These are phyloP conservation scores for Rosa multiflora DNA, from an alignment of 306 rosid species.

Conservation along the genomic window DNA sequence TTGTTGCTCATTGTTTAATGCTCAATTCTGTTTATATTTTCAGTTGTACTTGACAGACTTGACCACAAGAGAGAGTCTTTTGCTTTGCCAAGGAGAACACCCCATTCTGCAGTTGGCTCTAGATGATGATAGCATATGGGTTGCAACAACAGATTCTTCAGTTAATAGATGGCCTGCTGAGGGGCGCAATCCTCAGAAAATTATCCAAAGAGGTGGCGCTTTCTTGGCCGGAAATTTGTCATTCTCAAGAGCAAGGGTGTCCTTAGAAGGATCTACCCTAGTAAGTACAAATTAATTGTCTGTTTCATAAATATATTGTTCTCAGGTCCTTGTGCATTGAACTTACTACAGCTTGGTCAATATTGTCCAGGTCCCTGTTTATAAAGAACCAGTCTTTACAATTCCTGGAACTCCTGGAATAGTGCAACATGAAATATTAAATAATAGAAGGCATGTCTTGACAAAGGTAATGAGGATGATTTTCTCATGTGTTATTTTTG, in stretches of 20 bases:
- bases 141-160: conserved; percentile 88
- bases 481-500: conserved; percentile 18
- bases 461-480: conserved; percentile 67
- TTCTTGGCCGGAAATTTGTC: conserved; percentile 96
- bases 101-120: conserved; percentile 83
- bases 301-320: conserved; percentile 3
- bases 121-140: conserved; percentile 85
- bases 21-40: conserved; percentile 45
- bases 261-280: conserved; percentile 86
- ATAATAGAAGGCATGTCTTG: conserved; percentile 91
- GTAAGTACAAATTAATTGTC: conserved; percentile 48
- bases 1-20: conserved; percentile 39
- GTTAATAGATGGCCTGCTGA: conserved; percentile 92
- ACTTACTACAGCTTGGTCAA: conserved; percentile 23
- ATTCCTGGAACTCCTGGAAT: conserved; percentile 87
- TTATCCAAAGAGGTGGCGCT: conserved; percentile 80
- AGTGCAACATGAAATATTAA: conserved; percentile 90
- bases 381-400: conserved; percentile 74
- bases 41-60: conserved; percentile 97
- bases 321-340: conserved; percentile 17
- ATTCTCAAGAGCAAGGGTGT: conserved; percentile 93
- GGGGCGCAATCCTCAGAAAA: conserved; percentile 76
- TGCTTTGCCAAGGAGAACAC: conserved; percentile 89
- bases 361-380: conserved; percentile 72
- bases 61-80: conserved; percentile 95